Base-by-base conservation (phyloP, 495 filamentous ascomycete species). In the Chaetomium fimeti region DNA sequence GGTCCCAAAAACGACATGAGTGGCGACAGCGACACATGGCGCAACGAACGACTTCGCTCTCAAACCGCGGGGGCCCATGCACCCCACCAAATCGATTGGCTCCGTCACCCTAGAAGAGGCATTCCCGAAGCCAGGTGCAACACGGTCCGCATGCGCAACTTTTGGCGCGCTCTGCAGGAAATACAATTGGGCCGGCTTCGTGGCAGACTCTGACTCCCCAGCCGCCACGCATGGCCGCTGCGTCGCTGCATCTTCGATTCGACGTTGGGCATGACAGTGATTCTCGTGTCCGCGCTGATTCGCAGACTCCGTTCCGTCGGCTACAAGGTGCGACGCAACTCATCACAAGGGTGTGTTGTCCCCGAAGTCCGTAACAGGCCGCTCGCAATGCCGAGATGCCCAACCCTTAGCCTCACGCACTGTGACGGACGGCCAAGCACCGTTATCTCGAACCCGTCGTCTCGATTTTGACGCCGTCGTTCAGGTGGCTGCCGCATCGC, bases 141-240 rank as follows among this genome's bases (percentile, higher is more conserved):
- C 28, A 58, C 66, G 42, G 36, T 66, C 53, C 65, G 69, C 66
- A 72, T 72, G 72, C 72, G 69, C 48, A 66, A 27, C 45, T 68
- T 68, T 52, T 66, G 36, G 43, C 49, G 47, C 61, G 43, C 13
- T 52, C 32, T 47, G 43, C 71, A 67, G 66, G 48, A 65, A 43
- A 40, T 25, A 40, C 53, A 29, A 47, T 49, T 61, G 60, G 57
- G 51, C 63, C 57, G 61, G 65, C 75, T 81, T 82, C 78, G 79
- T 81, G 78, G 78, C 79, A 79, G 63, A 57, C 72, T 74, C 78
- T 81, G 72, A 80, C 73, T 79, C 69, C 73, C 64, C 57, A 51
- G 54, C 25, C 48, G 53, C 24, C 36, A 25, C 67, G 49, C 54
- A 42, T 59, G 27, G 57, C 11, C 49, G 59, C 61, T 68, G 62